Evolutionary conservation across 176 grass and related monocot species (phyloP), one percentile per base, ranked within the genome.

Genomic region (Cenchrus fungigraminus): DNA sequence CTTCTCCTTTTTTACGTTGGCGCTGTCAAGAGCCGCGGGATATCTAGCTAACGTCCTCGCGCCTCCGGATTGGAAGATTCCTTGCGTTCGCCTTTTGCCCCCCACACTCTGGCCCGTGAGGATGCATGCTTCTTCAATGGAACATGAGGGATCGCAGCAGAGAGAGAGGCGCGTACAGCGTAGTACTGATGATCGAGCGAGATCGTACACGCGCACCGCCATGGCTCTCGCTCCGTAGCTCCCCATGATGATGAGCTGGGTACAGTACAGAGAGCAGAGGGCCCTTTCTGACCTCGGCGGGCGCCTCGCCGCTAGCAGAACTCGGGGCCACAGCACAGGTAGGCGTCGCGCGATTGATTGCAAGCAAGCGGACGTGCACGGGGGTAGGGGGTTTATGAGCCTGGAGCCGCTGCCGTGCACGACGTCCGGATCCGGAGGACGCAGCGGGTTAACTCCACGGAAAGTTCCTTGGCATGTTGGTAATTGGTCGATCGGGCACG

Each of bases 21-120:
- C 44, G 68, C 44, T 61, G 75, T 46, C 59, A 58, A 47, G 10
- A 10, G 17, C 14, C 0, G 44, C 44, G 67, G 0, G 25, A 12
- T 10, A n/a, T 12, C 65, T 32, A 60, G 80, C 63, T 58, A 67
- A 32, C 31, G 31, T 32, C 31, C 3, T 79, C 14, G 68, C 28
- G 8, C 5, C 44, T 62, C 47, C 68, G 11, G 37, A 65, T 77
- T 73, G 83, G 57, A 90, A 82, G 88, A 90, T 90, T 78, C 83
- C 81, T 86, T 86, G 19, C 88, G 82, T 86, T 71, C 19, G 37
- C 12, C 64, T 69, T 80, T 61, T 32, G 31, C 71, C 42, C 31
- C 1, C 19, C 56, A 6, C 6, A 7, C 77, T 8, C 47, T 11
- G 6, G 44, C 73, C 64, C 62, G 79, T 87, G 86, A 69, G 14